Evolutionary conservation across 2,329 filamentous ascomycete genomes (phyloP), one percentile per base, ranked within the genome.

Genomic region (Podosphaera xanthii): DNA sequence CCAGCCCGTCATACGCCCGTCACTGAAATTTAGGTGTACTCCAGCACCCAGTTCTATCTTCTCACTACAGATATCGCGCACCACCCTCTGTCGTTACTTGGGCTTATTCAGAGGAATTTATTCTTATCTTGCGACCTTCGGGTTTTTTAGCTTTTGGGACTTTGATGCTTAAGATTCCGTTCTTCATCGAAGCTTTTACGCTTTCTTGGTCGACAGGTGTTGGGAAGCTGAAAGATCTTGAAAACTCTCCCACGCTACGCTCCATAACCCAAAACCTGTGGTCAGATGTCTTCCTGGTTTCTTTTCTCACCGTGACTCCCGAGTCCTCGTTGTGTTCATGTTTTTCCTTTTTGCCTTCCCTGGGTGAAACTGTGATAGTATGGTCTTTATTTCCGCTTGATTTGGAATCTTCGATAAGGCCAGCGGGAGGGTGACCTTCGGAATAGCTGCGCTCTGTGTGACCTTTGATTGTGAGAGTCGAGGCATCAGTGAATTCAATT

Each of bases 401-500:
- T 40, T 40, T 44, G 9, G 10, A 44, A n/a, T n/a, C 46, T 4
- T 50, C 49, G 30, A 33, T 35, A 1, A 33, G 2, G 4, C 4
- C 22, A 22, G 22, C 10, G 1, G 49, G n/a, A 33, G 49, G 6
- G 7, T 31, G 30, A 30, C 49, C 49, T 31, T 52, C 9, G 6
- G 49, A 31, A 7, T 59, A 48, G 14, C 22, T 73, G 64, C 82
- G 79, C 71, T 89, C 85, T 59, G 81, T 77, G 63, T 76, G 80
- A 67, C 87, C 87, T 60, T 79, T 80, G 69, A 92, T 75, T 63
- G 80, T 76, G 50, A 91, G 73, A 14, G 84, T 89, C 72, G 86
- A 82, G 49, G 77, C 75, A 68, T 91, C 86, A 60, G 80, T 82
- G 75, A 90, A 91, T 68, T 91, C 86, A 68, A 91, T 85, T 68